Conservation (phyloP, 352 stramenopile species). For the Pythium volutum region DNA sequence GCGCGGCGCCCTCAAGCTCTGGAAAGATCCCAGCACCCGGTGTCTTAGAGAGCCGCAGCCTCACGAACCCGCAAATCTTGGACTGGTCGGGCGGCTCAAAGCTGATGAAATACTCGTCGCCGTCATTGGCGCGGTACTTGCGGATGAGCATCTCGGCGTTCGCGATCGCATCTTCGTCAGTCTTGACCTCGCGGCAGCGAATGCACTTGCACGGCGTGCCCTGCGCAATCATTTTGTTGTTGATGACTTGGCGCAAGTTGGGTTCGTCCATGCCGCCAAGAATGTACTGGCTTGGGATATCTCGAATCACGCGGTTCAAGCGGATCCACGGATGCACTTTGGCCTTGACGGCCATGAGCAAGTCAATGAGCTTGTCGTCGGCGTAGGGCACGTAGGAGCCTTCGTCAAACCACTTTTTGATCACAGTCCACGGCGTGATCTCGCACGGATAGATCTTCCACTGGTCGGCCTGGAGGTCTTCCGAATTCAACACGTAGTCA, state of each 20-base stretch:
- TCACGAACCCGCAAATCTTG: constrained; percentile 91
- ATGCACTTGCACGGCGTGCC: constrained; percentile 87
- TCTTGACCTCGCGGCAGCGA: constrained; percentile 90
- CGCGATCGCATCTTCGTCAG: constrained; percentile 74
- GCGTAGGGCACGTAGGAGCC: constrained; percentile 88
- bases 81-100: constrained; percentile 88
- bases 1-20: constrained; percentile 69
- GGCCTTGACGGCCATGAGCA: constrained; percentile 89
- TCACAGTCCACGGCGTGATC: constrained; percentile 89
- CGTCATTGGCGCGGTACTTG: constrained; percentile 85
- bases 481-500: constrained; percentile 83
- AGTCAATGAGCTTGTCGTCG: constrained; percentile 83
- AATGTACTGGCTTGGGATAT: constrained; percentile 94
- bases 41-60: constrained; percentile 73
- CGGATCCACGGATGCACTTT: constrained; percentile 94
- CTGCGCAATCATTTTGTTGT: constrained; percentile 72
- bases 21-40: constrained; percentile 71
- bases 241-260: constrained; percentile 89
- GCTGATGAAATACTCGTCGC: constrained; percentile 90
- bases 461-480: constrained; percentile 91
- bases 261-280: constrained; percentile 90
- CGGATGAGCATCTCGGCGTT: constrained; percentile 67
- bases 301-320: constrained; percentile 91
- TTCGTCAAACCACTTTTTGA: constrained; percentile 90
- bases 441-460: constrained; percentile 96